These are phyloP conservation scores for Rhodofomes roseus DNA, from an alignment of 1,284 basidiomycete genomes.

Conservation along the genomic window DNA sequence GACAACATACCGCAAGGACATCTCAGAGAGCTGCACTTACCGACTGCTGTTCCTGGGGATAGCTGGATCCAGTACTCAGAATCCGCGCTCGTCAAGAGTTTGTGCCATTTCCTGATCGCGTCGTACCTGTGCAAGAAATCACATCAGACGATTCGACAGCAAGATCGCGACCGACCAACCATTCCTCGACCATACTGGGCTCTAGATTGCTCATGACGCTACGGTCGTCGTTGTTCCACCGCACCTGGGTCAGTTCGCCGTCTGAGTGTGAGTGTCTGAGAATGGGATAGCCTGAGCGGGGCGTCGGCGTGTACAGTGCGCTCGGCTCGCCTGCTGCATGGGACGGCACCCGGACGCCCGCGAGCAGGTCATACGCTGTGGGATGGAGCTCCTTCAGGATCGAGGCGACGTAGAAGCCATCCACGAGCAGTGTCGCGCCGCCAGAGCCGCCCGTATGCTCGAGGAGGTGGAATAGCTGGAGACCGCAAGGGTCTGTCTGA, in stretches of 20 bases:
- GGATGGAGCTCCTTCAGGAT: slow-evolving; percentile 75
- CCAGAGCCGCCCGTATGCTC: slow-evolving; percentile 82
- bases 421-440: slow-evolving; percentile 87
- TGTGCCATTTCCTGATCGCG: slow-evolving; percentile 79
- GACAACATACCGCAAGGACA: neutral
- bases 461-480: slow-evolving; percentile 94
- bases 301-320: slow-evolving; percentile 62
- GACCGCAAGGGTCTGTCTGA: slow-evolving; percentile 87
- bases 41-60: slow-evolving; percentile 79
- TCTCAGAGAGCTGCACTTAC: slow-evolving; percentile 42
- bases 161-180: slow-evolving; percentile 39
- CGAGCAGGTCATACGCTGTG: slow-evolving; percentile 69
- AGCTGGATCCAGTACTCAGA: slow-evolving; percentile 93
- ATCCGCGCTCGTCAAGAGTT: slow-evolving; percentile 71
- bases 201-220: slow-evolving; percentile 69
- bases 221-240: slow-evolving; percentile 96
- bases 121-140: slow-evolving; percentile 57
- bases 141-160: neutral
- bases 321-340: slow-evolving; percentile 85
- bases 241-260: slow-evolving; percentile 71
- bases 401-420: slow-evolving; percentile 90
- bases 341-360: slow-evolving; percentile 68
- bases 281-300: slow-evolving; percentile 60
- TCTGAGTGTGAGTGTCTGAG: slow-evolving; percentile 76
- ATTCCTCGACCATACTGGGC: slow-evolving; percentile 60